Evolutionary conservation across 768 basidiomycete species (phyloP), one percentile per base, ranked within the genome.

Genomic region (Mrakia hoshinonis): DNA sequence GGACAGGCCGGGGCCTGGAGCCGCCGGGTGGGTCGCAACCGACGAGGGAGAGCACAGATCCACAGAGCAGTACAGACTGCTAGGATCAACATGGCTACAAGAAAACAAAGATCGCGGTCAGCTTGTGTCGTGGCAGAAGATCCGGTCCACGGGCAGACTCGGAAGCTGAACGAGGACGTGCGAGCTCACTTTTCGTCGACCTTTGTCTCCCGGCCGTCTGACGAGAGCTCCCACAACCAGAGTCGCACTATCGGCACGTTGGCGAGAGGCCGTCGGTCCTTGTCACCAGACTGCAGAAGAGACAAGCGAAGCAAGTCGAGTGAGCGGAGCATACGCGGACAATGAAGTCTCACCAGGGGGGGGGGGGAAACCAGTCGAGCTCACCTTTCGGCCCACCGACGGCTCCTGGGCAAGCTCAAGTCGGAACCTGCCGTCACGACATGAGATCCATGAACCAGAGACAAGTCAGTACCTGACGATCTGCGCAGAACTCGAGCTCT

Each of bases 241-340:
- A 72, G 20, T 29, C 70, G 65, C 1, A 65, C 63, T 46, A 72
- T 72, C n/a, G 70, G 70, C 20, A 72, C 64, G 47, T 67, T 72
- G 22, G 70, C 64, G 18, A 72, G 66, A 6, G 70, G 70, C 31
- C 70, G 54, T 31, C 70, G 64, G 38, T 72, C 70, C 55, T 70
- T 70, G 48, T 52, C 61, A 18, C 69, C 61, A 34, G 69, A 70
- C 69, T 70, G 58, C 0, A 10, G 9, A n/a, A 22, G 26, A 15
- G 11, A 69, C 46, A 51, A 15, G 4, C 20, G 55, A 13, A 22
- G 15, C 15, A 29, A 13, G 18, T 13, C 31, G 39, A 46, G 46
- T 55, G 22, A 18, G 34, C 31, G 18, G 38, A 39, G 43, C 20
- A 18, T 39, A 61, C 15, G 29, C 29, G 12, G 20, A 4, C 20